Conservation (phyloP, 2,329 filamentous ascomycete genomes). For the Orbilia quercus region DNA sequence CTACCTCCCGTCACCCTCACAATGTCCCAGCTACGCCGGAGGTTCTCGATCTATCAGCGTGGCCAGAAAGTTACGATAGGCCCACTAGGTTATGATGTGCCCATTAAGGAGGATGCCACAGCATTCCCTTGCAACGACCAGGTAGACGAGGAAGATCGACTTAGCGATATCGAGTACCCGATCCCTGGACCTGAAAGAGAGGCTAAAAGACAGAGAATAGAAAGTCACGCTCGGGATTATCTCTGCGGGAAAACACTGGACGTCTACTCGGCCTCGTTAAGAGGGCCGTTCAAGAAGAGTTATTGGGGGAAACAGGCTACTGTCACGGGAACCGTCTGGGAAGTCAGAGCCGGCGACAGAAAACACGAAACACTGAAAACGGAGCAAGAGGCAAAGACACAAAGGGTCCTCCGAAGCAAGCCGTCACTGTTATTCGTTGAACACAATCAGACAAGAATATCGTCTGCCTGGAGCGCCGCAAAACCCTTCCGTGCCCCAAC, state of each 20-base stretch:
- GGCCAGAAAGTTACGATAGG: conserved; percentile 46
- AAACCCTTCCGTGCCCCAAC: conserved; percentile 11
- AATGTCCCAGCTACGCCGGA: conserved; percentile 13
- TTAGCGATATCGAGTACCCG: conserved; percentile 52
- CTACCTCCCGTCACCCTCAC: neutral
- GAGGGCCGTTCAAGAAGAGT: conserved; percentile 27
- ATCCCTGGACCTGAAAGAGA: conserved; percentile 27
- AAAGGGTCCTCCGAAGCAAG: neutral
- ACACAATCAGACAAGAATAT: conserved; percentile 8
- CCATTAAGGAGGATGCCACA: conserved; percentile 25
- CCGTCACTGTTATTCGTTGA: neutral
- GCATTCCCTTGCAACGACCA: conserved; percentile 40
- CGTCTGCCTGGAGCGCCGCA: conserved; percentile 6
- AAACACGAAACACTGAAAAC: conserved; percentile 29
- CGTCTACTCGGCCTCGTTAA: conserved; percentile 32
- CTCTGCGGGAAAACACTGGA: conserved; percentile 34
- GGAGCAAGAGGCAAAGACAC: conserved; percentile 14
- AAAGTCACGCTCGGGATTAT: conserved; percentile 40
- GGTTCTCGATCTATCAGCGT: conserved; percentile 50
- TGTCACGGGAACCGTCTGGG: conserved; percentile 30
- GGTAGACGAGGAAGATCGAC: conserved; percentile 41
- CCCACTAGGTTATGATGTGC: conserved; percentile 41
- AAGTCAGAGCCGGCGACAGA: conserved; percentile 27
- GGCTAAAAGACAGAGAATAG: conserved; percentile 39
- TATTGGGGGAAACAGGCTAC: conserved; percentile 41